Base-by-base conservation (phyloP, 768 basidiomycete genomes). In the Auriscalpium vulgare region DNA sequence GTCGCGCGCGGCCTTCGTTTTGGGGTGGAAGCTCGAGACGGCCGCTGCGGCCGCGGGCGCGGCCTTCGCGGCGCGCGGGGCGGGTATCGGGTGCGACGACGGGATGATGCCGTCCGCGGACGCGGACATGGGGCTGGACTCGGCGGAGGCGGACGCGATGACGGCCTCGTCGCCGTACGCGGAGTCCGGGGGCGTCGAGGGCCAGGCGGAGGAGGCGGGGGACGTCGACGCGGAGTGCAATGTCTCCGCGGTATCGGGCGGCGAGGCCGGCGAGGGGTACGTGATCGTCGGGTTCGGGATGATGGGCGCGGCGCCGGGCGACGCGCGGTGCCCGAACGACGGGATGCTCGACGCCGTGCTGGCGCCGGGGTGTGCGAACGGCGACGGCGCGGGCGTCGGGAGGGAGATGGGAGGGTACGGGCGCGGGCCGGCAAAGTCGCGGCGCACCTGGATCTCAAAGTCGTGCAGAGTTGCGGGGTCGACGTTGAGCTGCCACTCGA, bases 401-500 rank as follows among this genome's bases (percentile, higher is more conserved):
- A 85, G 73, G 0, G 80, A 75, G 57, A 87, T 87, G 0, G 81
- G 78, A 0, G 87, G 87, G 54, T 85, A 89, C 0, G 81, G 77
- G 0, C 81, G 79, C 1, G 68, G 63, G 5, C 78, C 74, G 37
- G 71, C 69, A 58, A 88, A 90, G 54, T 91, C 88, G 10, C 74
- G 73, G 37, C 74, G 74, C 0, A 88, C 79, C 65, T 79, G 79
- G 0, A 65, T 64, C 63, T 88, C 84, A 63, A 90, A 90, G 40
- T 79, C 81, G 4, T 64, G 59, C 0, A 91, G 71, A 0, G 83
- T 82, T 0, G 74, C 65, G 0, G 83, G 79, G 51, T 89, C 87
- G 51, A 90, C 85, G 45, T 84, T 88, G 8, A 91, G 74, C 65
- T 90, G 87, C 94, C 93, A 97, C 67, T 95, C 94, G 46, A 99